Conservation (phyloP, 371 early-diverging fungal genomes). For the Mortierella polycephala region DNA sequence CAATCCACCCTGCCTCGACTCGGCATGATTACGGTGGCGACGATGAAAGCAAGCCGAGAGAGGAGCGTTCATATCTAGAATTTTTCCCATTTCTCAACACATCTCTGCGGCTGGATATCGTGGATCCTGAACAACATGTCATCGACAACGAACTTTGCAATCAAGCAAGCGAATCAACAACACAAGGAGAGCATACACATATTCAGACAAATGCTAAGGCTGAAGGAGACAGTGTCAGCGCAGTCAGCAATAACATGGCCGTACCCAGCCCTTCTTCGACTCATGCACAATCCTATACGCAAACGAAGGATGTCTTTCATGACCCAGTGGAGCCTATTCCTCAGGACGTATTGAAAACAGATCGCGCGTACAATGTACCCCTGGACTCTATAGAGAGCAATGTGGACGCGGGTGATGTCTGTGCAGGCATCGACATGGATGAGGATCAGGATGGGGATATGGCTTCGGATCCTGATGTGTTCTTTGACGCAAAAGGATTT, state of each 20-base stretch:
- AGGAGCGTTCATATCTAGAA: constrained; percentile 85
- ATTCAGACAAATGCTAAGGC: not conserved
- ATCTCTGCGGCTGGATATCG: constrained; percentile 61
- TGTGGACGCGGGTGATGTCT: not conserved
- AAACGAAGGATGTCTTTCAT: constrained; percentile 3
- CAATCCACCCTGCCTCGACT: constrained; percentile 24
- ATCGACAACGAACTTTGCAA: too few species aligned
- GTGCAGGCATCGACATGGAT: constrained; percentile 6
- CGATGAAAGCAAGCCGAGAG: constrained; percentile 72
- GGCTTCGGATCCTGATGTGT: constrained; percentile 38
- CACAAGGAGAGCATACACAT: too few species aligned
- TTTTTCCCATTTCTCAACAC: constrained; percentile 84
- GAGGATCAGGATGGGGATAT: constrained; percentile 22
- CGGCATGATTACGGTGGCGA: constrained; percentile 37
- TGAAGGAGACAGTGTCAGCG: not conserved
- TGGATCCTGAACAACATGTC: constrained; percentile 17
- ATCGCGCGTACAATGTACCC: not conserved
- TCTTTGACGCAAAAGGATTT: constrained; percentile 51
- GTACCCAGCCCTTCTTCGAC: too few species aligned
- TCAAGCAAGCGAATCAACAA: too few species aligned
- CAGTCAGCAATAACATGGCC: too few species aligned
- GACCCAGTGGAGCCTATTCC: constrained; percentile 3
- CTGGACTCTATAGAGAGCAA: not conserved
- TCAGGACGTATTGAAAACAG: not conserved
- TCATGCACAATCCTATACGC: not conserved